Evolutionary conservation across 1,139 yeast genomes (phyloP).

Genomic region (Pichia sp.): DNA sequence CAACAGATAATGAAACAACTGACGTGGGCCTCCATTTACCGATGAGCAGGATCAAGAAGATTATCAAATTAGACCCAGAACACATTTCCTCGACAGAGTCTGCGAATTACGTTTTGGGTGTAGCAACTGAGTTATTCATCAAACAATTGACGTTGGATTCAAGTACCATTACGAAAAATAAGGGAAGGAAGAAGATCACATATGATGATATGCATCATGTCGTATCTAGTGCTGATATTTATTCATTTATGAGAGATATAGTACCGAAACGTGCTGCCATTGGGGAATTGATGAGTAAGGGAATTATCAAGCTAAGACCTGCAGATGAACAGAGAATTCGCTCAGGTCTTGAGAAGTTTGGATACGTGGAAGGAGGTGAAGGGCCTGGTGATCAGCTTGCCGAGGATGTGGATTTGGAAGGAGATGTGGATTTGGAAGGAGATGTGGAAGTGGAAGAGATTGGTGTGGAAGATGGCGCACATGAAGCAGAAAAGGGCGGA

Average conservation of each 20-base stretch:
- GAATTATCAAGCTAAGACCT: slow-evolving; percentile 33
- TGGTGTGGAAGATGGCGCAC: slow-evolving; percentile 17
- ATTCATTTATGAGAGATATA: slow-evolving; percentile 61
- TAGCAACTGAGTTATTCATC: slow-evolving; percentile 82
- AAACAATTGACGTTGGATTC: slow-evolving; percentile 81
- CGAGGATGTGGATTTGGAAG: slow-evolving; percentile 7
- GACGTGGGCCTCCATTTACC: slow-evolving; percentile 61
- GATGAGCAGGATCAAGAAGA: slow-evolving; percentile 71
- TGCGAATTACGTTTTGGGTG: slow-evolving; percentile 77
- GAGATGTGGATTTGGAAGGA: slow-evolving; percentile 9
- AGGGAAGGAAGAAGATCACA: slow-evolving; percentile 60
- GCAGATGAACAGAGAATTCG: slow-evolving; percentile 10
- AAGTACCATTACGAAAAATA: slow-evolving; percentile 56
- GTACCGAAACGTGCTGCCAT: slow-evolving; percentile 58
- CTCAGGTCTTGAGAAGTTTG: not conserved
- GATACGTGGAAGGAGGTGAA: slow-evolving; percentile 4
- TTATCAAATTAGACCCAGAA: slow-evolving; percentile 82
- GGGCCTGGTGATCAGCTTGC: slow-evolving; percentile 1
- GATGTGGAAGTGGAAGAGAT: slow-evolving; percentile 10
- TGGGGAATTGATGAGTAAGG: slow-evolving; percentile 42
- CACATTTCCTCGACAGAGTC: slow-evolving; percentile 67
- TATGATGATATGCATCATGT: slow-evolving; percentile 75
- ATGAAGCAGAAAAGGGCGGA: not conserved
- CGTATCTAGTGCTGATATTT: slow-evolving; percentile 57
- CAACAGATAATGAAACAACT: too few species aligned